A percentile compares a stretch with the other conserved stretches of the same genome.
Evolutionary conservation across 2,329 filamentous ascomycete genomes (phyloP).

Genomic region (Arthrobotrys entomopaga): DNA sequence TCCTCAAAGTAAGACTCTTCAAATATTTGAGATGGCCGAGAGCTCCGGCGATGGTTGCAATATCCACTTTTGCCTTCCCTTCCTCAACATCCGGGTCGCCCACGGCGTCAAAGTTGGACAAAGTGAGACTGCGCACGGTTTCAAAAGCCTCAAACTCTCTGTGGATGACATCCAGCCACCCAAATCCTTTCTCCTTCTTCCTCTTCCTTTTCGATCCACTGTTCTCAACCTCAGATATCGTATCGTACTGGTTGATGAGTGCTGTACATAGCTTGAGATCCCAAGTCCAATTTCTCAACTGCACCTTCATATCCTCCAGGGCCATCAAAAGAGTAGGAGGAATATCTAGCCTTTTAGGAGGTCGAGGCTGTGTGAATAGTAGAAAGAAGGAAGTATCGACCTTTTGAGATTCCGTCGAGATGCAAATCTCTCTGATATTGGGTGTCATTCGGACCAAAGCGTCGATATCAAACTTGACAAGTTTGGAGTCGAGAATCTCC

Average conservation of each 20-base stretch:
- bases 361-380: background rate
- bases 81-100: background rate
- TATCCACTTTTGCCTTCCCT: slow-evolving; percentile 8
- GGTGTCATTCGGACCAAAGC: slow-evolving; percentile 28
- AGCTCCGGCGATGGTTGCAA: slow-evolving; percentile 36
- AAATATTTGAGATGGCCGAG: slow-evolving; percentile 38
- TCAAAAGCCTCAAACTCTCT: slow-evolving; percentile 36
- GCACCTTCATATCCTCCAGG: slow-evolving; percentile 14
- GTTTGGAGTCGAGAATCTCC: slow-evolving; percentile 36
- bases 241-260: slow-evolving; percentile 32
- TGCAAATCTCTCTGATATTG: slow-evolving; percentile 18
- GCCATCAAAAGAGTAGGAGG: slow-evolving; percentile 18
- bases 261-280: slow-evolving; percentile 18
- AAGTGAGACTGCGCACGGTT: slow-evolving; percentile 24
- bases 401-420: slow-evolving; percentile 23
- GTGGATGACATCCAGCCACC: slow-evolving; percentile 41
- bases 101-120: slow-evolving; percentile 23
- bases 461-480: slow-evolving; percentile 39
- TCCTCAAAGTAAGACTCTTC: slow-evolving; percentile 25
- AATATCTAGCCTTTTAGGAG: slow-evolving; percentile 22
- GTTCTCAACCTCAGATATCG: background rate
- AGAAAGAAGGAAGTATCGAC: background rate
- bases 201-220: slow-evolving; percentile 9
- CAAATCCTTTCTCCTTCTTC: slow-evolving; percentile 11
- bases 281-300: slow-evolving; percentile 41